phyloP scores from a whole-genome alignment of 352 stramenopile species.

The Phytophthora pistaciae region DNA sequence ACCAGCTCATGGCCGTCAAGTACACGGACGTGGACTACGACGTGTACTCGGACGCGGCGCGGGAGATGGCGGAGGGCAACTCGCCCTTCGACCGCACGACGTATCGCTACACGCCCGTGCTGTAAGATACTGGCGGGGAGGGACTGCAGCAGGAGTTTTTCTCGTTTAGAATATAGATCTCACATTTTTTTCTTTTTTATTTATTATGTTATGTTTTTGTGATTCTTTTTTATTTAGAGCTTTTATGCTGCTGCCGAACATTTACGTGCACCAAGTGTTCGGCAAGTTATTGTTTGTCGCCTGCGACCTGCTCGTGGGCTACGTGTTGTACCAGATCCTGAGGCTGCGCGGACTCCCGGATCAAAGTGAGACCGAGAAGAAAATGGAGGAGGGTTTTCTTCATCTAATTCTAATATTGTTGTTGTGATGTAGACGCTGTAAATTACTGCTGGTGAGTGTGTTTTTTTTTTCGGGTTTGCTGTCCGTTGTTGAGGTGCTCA shows the following conservation, averaged over 20 bases:
- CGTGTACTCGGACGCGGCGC: slow-evolving; percentile 98
- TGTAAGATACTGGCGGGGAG: slow-evolving; percentile 62
- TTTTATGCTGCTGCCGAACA: slow-evolving; percentile 78
- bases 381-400: no score
- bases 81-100: slow-evolving; percentile 97
- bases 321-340: slow-evolving; percentile 91
- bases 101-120: slow-evolving; percentile 98
- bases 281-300: slow-evolving; percentile 97
- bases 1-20: slow-evolving; percentile 83
- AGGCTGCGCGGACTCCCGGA: slow-evolving; percentile 61
- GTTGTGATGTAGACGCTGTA: slow-evolving; percentile 50
- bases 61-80: slow-evolving; percentile 85
- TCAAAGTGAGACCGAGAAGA: slow-evolving; percentile 41
- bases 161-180: neutral
- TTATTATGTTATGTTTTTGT: neutral
- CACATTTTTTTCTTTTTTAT: slow-evolving; percentile 3
- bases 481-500: neutral
- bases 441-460: slow-evolving; percentile 72
- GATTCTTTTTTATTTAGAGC: slow-evolving; percentile 47
- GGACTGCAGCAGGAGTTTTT: neutral
- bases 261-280: slow-evolving; percentile 79
- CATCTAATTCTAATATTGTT: neutral
- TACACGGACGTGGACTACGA: slow-evolving; percentile 99
- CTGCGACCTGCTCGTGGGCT: slow-evolving; percentile 94
- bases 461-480: neutral